These are phyloP conservation scores for Colletotrichum scovillei DNA, from an alignment of 2,329 filamentous ascomycete species.

Conservation along the genomic window DNA sequence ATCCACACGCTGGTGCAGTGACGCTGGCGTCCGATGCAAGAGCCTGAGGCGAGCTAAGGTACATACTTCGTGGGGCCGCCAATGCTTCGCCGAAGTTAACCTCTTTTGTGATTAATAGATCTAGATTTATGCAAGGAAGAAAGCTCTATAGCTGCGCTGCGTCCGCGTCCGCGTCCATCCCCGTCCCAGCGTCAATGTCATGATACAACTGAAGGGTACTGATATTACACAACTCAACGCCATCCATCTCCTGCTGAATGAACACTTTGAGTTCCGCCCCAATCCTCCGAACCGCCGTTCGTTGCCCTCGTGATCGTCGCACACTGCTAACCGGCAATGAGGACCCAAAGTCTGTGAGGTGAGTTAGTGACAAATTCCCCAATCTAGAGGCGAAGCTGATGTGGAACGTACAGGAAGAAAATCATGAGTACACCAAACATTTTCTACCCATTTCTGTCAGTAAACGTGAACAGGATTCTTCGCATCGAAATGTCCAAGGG, in stretches of 20 bases:
- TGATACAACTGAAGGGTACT: conserved; percentile 27
- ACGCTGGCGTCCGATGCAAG: no score
- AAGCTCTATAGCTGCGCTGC: conserved; percentile 25
- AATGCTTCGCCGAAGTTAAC: conserved; percentile 22
- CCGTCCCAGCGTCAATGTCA: conserved; percentile 23
- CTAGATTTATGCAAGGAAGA: conserved; percentile 28
- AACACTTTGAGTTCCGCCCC: background rate
- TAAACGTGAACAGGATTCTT: background rate
- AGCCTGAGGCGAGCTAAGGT: no score
- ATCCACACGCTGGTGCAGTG: background rate
- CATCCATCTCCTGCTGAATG: background rate
- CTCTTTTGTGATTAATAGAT: conserved; percentile 34
- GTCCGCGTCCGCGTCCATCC: background rate
- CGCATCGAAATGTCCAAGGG: background rate
- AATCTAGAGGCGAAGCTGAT: conserved; percentile 33
- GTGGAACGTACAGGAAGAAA: conserved; percentile 74
- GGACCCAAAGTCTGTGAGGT: conserved; percentile 69
- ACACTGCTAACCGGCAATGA: conserved; percentile 64
- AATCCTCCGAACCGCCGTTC: background rate
- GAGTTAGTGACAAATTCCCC: conserved; percentile 17
- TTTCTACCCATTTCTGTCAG: conserved; percentile 45
- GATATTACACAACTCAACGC: conserved; percentile 34
- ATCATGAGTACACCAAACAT: conserved; percentile 95
- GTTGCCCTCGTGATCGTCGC: background rate
- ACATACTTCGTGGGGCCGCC: background rate